Evolutionary conservation across 306 rosid genomes (phyloP).

Genomic region (Cercis canadensis): DNA sequence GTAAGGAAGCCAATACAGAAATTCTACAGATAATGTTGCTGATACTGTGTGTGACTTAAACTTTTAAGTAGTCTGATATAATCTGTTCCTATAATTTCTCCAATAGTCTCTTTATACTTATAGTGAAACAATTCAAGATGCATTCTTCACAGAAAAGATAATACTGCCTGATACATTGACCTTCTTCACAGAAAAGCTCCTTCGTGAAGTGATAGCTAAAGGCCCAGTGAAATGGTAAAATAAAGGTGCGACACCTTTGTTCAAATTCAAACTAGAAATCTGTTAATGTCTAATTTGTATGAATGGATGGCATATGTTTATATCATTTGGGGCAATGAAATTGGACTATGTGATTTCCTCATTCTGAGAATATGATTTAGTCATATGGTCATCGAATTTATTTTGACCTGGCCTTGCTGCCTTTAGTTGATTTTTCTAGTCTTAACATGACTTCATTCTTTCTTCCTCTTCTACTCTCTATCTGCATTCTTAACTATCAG

Average conservation of each 20-base stretch:
- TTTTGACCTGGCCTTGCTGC: background rate
- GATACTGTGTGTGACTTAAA: no score
- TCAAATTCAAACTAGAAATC: background rate
- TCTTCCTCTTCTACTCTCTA: no score
- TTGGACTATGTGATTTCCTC: background rate
- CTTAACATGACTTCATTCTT: background rate
- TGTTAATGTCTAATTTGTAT: background rate
- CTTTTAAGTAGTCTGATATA: no score
- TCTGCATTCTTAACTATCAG: no score
- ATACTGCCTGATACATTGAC: no score
- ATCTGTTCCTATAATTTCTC: no score
- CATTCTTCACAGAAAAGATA: no score
- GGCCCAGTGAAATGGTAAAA: constrained; percentile 12
- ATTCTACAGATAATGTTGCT: no score
- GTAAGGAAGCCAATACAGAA: no score
- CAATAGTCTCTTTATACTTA: no score
- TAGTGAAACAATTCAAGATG: background rate
- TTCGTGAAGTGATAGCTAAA: constrained; percentile 26
- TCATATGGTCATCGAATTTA: background rate
- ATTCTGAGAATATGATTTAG: background rate
- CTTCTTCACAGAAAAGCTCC: constrained; percentile 14
- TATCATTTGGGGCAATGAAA: background rate
- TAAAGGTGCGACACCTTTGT: background rate
- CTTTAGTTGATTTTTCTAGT: constrained; percentile 7
- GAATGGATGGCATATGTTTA: constrained; percentile 5